Percentiles rank a stretch among this genome's conserved stretches.
phyloP scores from a whole-genome alignment of 139 green algal species.

The Limnomonas spitsbergensis region DNA sequence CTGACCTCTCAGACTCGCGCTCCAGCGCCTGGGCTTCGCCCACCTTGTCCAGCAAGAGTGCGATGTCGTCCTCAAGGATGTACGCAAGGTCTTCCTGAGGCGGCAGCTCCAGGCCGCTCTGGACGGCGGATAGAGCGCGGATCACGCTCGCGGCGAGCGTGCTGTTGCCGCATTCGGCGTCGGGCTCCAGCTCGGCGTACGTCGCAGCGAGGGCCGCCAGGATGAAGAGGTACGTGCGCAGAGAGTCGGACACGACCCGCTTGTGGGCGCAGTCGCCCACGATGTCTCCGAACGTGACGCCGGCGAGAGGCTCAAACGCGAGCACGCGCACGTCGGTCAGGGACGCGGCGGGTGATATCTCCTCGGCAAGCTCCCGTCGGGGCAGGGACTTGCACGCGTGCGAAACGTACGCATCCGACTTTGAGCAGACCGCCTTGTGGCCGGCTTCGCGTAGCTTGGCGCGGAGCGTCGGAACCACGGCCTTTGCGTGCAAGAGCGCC shows the following conservation, averaged over 20 bases:
- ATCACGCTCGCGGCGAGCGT: not conserved
- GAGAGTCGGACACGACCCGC: not conserved
- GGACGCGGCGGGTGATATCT: not conserved
- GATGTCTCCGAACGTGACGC: not conserved
- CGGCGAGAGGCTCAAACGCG: not conserved
- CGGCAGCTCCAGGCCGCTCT: not conserved
- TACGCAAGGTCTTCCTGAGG: not conserved
- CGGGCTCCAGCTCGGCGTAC: not conserved
- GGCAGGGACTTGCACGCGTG: not conserved
- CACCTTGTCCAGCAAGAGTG: not conserved
- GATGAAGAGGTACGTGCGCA: not conserved
- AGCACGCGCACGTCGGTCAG: not conserved
- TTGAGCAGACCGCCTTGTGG: not conserved
- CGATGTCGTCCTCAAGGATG: conserved; percentile 1
- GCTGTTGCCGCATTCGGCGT: too few relatives aligned
- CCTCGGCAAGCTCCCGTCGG: too few relatives aligned
- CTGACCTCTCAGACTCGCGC: not conserved
- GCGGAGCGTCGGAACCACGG: not conserved
- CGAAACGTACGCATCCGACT: not conserved
- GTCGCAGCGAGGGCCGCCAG: not conserved
- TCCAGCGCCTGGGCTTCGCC: too few relatives aligned
- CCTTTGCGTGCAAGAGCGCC: not conserved
- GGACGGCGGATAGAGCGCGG: not conserved
- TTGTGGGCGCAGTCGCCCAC: not conserved
- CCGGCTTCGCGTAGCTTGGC: not conserved